These are phyloP conservation scores for Rhodotorula kratochvilovae DNA, from an alignment of 768 basidiomycete species.

Conservation along the genomic window DNA sequence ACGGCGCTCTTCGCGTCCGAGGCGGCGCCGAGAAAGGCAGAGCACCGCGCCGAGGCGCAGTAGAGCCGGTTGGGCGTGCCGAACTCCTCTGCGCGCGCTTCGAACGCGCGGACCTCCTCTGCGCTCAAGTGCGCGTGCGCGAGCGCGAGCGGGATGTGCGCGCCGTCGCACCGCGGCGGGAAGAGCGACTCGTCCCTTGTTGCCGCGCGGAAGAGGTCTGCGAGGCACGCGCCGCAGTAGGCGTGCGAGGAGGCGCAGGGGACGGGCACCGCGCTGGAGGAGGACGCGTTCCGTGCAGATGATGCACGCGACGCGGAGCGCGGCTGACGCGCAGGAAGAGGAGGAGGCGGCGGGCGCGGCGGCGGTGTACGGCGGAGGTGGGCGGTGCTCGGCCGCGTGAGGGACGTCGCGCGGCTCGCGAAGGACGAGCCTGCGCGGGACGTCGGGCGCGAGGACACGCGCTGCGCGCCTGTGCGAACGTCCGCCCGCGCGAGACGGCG, in stretches of 20 bases:
- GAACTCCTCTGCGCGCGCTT: not conserved
- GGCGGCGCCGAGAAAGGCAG: conserved; percentile 3
- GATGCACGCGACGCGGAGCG: not conserved
- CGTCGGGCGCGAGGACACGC: not conserved
- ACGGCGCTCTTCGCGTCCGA: not conserved
- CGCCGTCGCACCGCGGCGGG: conserved; percentile 56
- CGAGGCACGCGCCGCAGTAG: conserved; percentile 54
- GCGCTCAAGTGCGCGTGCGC: not conserved
- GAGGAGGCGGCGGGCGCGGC: not conserved
- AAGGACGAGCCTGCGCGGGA: too few species aligned
- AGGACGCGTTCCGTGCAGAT: conserved; percentile 2
- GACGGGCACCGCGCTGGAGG: not conserved
- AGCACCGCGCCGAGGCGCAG: conserved; percentile 1
- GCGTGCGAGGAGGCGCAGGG: conserved; percentile 44
- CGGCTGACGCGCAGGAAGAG: not conserved
- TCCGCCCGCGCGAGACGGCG: not conserved
- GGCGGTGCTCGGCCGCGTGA: not conserved
- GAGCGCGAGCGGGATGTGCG: conserved; percentile 46
- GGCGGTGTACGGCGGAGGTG: too few species aligned
- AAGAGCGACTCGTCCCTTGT: conserved; percentile 56
- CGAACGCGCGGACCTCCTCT: not conserved
- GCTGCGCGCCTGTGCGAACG: not conserved
- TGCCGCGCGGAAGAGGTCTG: conserved; percentile 51
- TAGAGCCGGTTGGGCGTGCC: conserved; percentile 4
- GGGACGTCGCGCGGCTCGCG: not conserved